Conservation (phyloP, 164 flowering plant species). For the Platanus orientalis region DNA sequence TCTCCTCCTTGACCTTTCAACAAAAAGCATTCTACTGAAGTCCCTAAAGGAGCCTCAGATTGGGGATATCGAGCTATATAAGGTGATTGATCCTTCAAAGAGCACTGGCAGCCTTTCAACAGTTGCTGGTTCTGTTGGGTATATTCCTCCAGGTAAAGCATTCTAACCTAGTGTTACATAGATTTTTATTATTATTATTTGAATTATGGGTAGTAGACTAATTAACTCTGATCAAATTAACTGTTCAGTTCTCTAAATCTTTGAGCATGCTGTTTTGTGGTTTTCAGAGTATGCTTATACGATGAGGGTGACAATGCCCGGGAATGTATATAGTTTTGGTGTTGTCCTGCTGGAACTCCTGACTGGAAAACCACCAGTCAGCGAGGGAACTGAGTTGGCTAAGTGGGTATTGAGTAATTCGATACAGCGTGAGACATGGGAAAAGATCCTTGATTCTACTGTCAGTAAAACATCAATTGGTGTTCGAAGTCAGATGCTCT, state of each 20-base stretch:
- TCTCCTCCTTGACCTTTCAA: conserved; percentile 64
- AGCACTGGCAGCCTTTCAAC: conserved; percentile 66
- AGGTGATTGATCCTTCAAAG: conserved; percentile 74
- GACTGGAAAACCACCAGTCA: conserved; percentile 62
- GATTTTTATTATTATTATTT: neutral
- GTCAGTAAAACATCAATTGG: conserved; percentile 38
- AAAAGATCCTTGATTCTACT: conserved; percentile 52
- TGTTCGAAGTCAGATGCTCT: conserved; percentile 57
- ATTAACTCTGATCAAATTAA: too few relatives aligned
- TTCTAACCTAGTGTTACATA: neutral
- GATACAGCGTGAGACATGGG: conserved; percentile 32
- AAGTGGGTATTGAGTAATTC: conserved; percentile 51
- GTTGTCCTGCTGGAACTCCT: conserved; percentile 62
- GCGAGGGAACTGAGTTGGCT: conserved; percentile 58
- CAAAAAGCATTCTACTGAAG: conserved; percentile 53
- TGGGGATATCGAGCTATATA: conserved; percentile 71
- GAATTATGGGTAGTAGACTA: too few relatives aligned
- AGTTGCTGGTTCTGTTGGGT: conserved; percentile 77
- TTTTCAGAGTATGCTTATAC: conserved; percentile 78
- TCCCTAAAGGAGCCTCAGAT: conserved; percentile 61
- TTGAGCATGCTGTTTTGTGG: neutral
- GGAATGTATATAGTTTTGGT: conserved; percentile 80
- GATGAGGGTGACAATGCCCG: conserved; percentile 68
- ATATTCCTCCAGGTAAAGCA: conserved; percentile 68
- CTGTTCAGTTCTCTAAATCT: neutral